A percentile compares a stretch with the other conserved stretches of the same genome.
Conservation (phyloP, 768 basidiomycete genomes). For the Amyloporia xantha region DNA sequence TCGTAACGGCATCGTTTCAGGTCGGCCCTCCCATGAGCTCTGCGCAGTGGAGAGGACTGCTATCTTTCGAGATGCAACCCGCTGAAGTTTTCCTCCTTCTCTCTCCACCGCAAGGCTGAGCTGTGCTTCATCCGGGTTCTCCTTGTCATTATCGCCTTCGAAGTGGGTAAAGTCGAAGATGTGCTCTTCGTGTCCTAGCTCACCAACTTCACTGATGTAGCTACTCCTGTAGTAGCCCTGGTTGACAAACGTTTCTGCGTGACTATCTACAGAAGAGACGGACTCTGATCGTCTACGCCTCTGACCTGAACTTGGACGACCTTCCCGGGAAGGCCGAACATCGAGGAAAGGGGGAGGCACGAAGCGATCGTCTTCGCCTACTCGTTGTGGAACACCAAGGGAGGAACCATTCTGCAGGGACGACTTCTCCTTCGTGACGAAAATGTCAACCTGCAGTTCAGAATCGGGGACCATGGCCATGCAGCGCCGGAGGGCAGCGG, state of each 20-base stretch:
- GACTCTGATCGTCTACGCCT: conserved; percentile 3
- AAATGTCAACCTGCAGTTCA: conserved; percentile 61
- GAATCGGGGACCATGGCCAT: conserved; percentile 42
- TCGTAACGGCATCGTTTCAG: neutral
- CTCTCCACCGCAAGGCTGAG: conserved; percentile 49
- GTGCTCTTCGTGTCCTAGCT: conserved; percentile 38
- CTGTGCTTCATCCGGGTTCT: conserved; percentile 47
- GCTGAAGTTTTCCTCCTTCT: conserved; percentile 49
- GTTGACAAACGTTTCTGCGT: conserved; percentile 32
- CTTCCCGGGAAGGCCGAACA: too few relatives aligned
- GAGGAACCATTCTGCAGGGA: neutral
- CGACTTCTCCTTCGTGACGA: conserved; percentile 56
- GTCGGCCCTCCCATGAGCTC: neutral
- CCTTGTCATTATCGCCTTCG: conserved; percentile 63
- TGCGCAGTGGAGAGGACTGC: neutral
- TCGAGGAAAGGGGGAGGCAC: conserved; percentile 28
- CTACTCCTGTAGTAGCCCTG: conserved; percentile 36
- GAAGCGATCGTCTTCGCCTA: conserved; percentile 20
- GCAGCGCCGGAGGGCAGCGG: conserved; percentile 57
- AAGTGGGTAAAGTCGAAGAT: conserved; percentile 69
- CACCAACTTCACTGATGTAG: conserved; percentile 28
- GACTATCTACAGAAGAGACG: conserved; percentile 25
- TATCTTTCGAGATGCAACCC: neutral
- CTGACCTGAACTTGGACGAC: neutral
- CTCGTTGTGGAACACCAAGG: neutral